Conservation (phyloP, 768 basidiomycete genomes). For the Hysterangium stoloniferum region DNA sequence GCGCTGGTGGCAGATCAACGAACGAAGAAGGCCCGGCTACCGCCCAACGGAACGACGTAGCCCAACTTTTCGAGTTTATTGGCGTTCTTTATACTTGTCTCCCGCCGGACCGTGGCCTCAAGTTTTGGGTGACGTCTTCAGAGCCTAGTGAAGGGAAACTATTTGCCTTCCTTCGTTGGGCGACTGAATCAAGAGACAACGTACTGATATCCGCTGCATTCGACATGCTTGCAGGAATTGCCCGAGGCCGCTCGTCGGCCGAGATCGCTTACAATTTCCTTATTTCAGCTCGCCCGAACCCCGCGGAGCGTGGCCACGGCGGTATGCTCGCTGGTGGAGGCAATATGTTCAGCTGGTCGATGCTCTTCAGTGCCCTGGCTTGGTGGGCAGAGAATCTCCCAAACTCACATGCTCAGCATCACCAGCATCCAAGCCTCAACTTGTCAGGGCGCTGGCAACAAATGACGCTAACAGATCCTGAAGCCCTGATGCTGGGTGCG, state of each 20-base stretch:
- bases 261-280: constrained; percentile 87
- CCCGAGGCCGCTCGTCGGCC: constrained; percentile 79
- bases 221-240: constrained; percentile 81
- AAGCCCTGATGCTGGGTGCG: constrained; percentile 69
- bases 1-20: constrained; percentile 29
- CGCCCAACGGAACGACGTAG: constrained; percentile 72
- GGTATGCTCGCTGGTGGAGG: constrained; percentile 59
- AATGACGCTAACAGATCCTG: constrained; percentile 51
- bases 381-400: constrained; percentile 72
- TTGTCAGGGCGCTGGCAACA: constrained; percentile 16
- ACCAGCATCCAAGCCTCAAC: constrained; percentile 22
- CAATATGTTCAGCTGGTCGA: constrained; percentile 26
- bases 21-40: constrained; percentile 23
- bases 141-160: constrained; percentile 60
- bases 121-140: constrained; percentile 75
- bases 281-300: constrained; percentile 46
- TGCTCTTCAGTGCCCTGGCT: constrained; percentile 46
- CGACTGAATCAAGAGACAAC: constrained; percentile 64
- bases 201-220: constrained; percentile 75
- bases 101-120: constrained; percentile 67
- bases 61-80: constrained; percentile 75
- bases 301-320: constrained; percentile 29
- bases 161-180: constrained; percentile 82
- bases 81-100: constrained; percentile 72
- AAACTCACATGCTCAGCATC: constrained; percentile 37